A percentile compares a stretch with the other conserved stretches of the same genome.
Evolutionary conservation across 2,329 filamentous ascomycete genomes (phyloP).

Genomic region (Fusarium denticulatum): DNA sequence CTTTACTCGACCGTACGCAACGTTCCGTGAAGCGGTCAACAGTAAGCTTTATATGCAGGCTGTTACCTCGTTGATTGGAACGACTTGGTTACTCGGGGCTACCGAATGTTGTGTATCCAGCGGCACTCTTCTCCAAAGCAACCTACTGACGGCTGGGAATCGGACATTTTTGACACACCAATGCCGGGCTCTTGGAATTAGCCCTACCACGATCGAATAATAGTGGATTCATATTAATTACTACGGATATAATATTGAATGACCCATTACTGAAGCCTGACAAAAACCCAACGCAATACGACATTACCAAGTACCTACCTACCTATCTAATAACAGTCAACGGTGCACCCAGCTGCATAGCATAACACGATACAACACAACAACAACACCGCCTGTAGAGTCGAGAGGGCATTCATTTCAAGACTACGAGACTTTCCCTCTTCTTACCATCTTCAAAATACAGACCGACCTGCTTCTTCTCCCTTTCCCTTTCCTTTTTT

Average conservation of each 20-base stretch:
- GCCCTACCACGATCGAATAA: conserved; percentile 23
- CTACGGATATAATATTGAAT: conserved; percentile 2
- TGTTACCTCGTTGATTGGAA: conserved; percentile 35
- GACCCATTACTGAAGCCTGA: conserved; percentile 25
- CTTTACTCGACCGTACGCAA: conserved; percentile 8
- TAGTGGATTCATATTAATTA: conserved; percentile 10
- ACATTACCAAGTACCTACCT: neutral
- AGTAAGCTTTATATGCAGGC: neutral
- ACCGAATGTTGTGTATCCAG: conserved; percentile 28
- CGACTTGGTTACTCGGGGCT: conserved; percentile 17
- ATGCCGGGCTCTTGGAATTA: conserved; percentile 18
- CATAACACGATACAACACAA: conserved; percentile 23
- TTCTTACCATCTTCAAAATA: conserved; percentile 17
- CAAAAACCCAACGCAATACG: conserved; percentile 32
- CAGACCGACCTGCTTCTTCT: neutral
- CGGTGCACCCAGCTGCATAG: conserved; percentile 1
- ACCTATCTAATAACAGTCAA: neutral
- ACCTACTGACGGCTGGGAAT: conserved; percentile 14
- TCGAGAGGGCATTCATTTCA: conserved; percentile 14
- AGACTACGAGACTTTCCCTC: conserved; percentile 21
- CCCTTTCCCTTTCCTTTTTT: neutral
- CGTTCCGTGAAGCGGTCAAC: conserved; percentile 27
- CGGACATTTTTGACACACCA: conserved; percentile 32
- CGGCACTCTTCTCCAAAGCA: conserved; percentile 13
- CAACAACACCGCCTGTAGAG: conserved; percentile 3